These are phyloP conservation scores for Lathyrus sativus DNA, from an alignment of 306 rosid genomes.

Conservation along the genomic window DNA sequence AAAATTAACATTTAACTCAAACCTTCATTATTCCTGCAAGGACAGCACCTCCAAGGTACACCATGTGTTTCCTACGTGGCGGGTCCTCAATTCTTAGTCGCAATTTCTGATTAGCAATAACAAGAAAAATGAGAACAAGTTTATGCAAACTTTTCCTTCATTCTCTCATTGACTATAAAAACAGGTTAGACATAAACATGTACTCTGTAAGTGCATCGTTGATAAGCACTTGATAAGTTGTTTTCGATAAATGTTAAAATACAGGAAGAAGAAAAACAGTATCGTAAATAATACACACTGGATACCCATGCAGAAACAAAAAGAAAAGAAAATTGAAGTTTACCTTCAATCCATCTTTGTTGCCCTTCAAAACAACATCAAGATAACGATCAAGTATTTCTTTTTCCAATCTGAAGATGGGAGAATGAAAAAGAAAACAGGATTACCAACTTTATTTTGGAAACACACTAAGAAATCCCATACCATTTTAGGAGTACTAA, in stretches of 20 bases:
- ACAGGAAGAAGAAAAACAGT: conserved; percentile 17
- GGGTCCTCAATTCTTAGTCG: conserved; percentile 97
- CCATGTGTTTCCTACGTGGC: conserved; percentile 99
- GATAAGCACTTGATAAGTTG: not conserved
- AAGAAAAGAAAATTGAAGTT: conserved; percentile 23
- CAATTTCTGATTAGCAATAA: conserved; percentile 61
- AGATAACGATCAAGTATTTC: conserved; percentile 94
- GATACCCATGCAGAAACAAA: conserved; percentile 21
- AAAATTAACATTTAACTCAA: conserved; percentile 28
- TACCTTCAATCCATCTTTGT: conserved; percentile 96
- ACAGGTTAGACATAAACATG: not conserved
- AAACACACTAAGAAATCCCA: conserved; percentile 14
- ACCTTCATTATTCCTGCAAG: conserved; percentile 99
- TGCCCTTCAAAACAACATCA: conserved; percentile 89
- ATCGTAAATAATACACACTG: not conserved
- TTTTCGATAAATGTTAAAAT: conserved; percentile 24
- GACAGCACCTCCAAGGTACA: conserved; percentile 98
- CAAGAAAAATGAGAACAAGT: conserved; percentile 27
- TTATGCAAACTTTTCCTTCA: not conserved
- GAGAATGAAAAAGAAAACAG: conserved; percentile 21
- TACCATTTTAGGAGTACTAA: not conserved
- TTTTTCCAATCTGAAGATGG: conserved; percentile 82
- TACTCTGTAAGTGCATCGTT: not conserved
- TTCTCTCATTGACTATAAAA: not conserved
- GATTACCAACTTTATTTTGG: conserved; percentile 15